These are phyloP conservation scores for Curvularia sp. DNA, from an alignment of 2,329 filamentous ascomycete genomes.

Conservation along the genomic window DNA sequence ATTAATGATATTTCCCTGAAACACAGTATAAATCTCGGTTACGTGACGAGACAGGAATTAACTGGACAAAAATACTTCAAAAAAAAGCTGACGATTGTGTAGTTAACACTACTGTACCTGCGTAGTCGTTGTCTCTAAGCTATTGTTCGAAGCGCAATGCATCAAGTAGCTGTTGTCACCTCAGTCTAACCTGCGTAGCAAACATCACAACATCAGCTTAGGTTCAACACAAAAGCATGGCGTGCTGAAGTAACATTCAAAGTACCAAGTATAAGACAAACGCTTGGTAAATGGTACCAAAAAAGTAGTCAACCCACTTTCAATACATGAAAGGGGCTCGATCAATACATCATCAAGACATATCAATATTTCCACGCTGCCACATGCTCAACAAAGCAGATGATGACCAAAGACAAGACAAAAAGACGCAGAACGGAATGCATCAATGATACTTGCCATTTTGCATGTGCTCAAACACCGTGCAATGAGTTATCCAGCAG, in stretches of 20 bases:
- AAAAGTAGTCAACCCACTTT: not conserved
- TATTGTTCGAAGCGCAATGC: not conserved
- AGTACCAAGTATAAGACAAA: not conserved
- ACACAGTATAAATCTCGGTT: not conserved
- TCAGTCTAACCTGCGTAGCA: not conserved
- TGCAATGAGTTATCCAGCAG: not conserved
- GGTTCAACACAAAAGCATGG: not conserved
- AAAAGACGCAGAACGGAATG: not conserved
- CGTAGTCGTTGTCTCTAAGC: too few relatives aligned
- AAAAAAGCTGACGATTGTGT: too few relatives aligned
- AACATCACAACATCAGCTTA: not conserved
- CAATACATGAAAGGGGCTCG: not conserved
- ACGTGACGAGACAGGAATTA: not conserved
- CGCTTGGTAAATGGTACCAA: not conserved
- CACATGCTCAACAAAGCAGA: not conserved
- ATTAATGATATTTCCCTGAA: not conserved
- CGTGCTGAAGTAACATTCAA: not conserved
- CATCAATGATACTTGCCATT: not conserved
- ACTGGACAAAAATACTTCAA: not conserved
- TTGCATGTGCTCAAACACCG: slow-evolving; percentile 1
- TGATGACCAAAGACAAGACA: not conserved
- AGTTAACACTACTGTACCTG: too few relatives aligned
- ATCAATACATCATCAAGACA: not conserved
- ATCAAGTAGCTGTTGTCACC: not conserved
- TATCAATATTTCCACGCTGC: not conserved